A percentile compares a stretch with the other conserved stretches of the same genome.
phyloP scores from a whole-genome alignment of 2,329 filamentous ascomycete species.

The Mycosphaerella arachidis region DNA sequence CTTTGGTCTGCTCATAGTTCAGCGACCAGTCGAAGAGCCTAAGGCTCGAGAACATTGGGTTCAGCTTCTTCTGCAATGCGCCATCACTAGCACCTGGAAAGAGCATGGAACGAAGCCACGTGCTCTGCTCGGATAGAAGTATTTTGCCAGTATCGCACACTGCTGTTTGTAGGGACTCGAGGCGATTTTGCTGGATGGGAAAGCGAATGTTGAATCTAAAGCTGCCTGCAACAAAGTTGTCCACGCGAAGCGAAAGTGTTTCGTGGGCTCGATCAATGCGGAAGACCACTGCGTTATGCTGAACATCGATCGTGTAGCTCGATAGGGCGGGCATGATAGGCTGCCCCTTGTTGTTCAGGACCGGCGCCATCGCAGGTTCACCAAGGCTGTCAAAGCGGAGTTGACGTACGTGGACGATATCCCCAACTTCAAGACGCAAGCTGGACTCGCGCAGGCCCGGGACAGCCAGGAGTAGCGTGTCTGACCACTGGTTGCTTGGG shows the following conservation, averaged over 20 bases:
- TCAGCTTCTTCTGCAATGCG: constrained; percentile 36
- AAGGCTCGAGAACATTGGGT: constrained; percentile 33
- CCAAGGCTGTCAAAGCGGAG: constrained; percentile 16
- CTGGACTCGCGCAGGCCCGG: constrained; percentile 23
- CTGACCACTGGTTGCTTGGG: constrained; percentile 4
- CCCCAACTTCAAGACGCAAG: constrained; percentile 21
- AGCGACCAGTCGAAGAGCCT: constrained; percentile 38
- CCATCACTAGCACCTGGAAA: constrained; percentile 41
- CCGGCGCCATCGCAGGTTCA: neutral
- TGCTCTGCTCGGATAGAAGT: neutral
- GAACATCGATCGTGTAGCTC: neutral
- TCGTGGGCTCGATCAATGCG: constrained; percentile 23
- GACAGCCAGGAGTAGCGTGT: constrained; percentile 17
- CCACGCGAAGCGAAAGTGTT: constrained; percentile 17
- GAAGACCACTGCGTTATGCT: constrained; percentile 23
- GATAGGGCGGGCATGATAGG: neutral
- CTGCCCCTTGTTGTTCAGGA: neutral
- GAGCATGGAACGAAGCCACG: constrained; percentile 40
- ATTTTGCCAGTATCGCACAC: constrained; percentile 7
- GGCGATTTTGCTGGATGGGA: constrained; percentile 15
- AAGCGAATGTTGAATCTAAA: constrained; percentile 23
- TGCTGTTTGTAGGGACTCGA: constrained; percentile 12
- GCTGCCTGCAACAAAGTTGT: constrained; percentile 11
- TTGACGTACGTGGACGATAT: constrained; percentile 23
- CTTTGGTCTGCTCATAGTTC: constrained; percentile 48